Percentiles rank a stretch among this genome's conserved stretches.
Conservation (phyloP, 2,329 filamentous ascomycete species). For the Fusarium sp. region DNA sequence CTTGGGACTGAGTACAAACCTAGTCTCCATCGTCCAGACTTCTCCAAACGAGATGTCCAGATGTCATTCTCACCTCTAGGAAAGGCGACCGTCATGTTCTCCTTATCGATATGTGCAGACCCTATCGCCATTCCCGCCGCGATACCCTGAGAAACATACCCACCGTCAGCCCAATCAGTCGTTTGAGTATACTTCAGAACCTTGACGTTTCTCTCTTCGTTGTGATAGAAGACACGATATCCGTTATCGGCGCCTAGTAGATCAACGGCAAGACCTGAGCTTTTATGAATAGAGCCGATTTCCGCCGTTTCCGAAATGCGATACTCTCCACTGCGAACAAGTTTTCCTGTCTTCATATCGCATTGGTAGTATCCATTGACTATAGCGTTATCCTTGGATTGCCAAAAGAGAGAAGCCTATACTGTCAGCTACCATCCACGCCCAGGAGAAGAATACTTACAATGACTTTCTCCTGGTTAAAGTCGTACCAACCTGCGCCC, state of each 20-base stretch:
- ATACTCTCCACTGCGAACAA: not conserved
- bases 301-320: not conserved
- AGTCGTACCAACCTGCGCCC: constrained; percentile 10
- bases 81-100: constrained; percentile 6
- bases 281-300: constrained; percentile 1
- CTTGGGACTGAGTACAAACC: not conserved
- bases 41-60: constrained; percentile 1
- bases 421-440: accelerated
- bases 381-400: not conserved
- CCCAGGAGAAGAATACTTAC: not conserved
- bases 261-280: not conserved
- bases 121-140: constrained; percentile 1
- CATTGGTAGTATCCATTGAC: constrained; percentile 5
- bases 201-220: not conserved
- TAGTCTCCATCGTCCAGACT: not conserved
- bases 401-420: constrained; percentile 13
- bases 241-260: not conserved
- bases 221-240: constrained; percentile 15
- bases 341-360: constrained; percentile 4
- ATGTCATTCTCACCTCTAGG: not conserved
- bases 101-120: not conserved
- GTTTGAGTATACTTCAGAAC: not conserved
- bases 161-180: constrained; percentile 5
- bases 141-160: constrained; percentile 7
- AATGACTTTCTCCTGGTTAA: not conserved